Base-by-base conservation (phyloP, 352 stramenopile species). In the Paralagenidium karlingii region DNA sequence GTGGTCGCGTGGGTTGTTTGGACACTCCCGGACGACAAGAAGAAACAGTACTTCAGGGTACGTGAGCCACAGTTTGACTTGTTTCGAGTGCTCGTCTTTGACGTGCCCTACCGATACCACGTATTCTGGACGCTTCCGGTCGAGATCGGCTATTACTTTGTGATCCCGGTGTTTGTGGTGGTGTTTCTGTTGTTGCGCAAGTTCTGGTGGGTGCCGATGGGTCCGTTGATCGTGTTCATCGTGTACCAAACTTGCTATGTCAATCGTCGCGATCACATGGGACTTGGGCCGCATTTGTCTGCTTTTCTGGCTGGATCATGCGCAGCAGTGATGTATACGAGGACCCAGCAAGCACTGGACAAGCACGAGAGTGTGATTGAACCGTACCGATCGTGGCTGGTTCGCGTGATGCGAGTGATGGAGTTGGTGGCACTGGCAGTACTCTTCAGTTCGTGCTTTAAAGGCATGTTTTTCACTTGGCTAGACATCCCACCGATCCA, bases 101-200 rank as follows among this genome's bases (percentile, higher is more conserved):
- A 45, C 5, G 48, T 45, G 6, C 34, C 53, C 12, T 55, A 50
- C 18, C 62, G 57, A 3, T 67, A 60, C 24, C 51, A 68, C 31
- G 52, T 79, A 0, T 60, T 78, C 21, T 78, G 65, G 64, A 63
- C 65, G 13, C 49, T 78, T 15, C 61, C 61, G 0, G 42, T 78
- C 13, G 55, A 70, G 44, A 66, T 70, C 24, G 31, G 31, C 24
- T 66, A 63, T 45, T 70, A 67, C 42, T 70, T 61, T 21, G 16
- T 66, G 1, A 58, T 70, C 13, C 60, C 60, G 11, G 24, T 59
- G 3, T 53, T 70, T 8, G 56, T 58, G 0, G 38, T 66, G 28
- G 39, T 24, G 12, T 39, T 60, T 4, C 9, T 60, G 2, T 28
- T 22, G 0, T 25, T 63, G 34, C 33, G 53, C 20, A 34, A 43